Base-by-base conservation (phyloP, 2,329 filamentous ascomycete genomes). In the Colletotrichum aenigma region DNA sequence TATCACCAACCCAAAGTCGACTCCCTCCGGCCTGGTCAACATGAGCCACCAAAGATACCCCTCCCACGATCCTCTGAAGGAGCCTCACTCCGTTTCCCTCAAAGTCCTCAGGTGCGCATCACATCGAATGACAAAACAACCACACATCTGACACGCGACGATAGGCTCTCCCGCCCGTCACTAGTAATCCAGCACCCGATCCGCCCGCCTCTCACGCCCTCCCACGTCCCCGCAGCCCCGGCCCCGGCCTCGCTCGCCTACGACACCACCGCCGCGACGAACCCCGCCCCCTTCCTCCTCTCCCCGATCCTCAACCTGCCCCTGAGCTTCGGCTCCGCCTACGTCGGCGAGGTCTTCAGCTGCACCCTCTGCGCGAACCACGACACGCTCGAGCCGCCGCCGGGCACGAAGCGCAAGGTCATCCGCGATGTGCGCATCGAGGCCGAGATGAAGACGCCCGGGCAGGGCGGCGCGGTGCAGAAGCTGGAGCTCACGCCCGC, bases 331-430 rank as follows among this genome's bases (percentile, higher is more conserved):
- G 96, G 96, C 60, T 96, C 95, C 15, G 96, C 96, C 10, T 98
- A 98, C 83, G 96, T 98, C 24, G 97, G 97, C 80, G 96, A 98
- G 87, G 95, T 94, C 0, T 98, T 99, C 85, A 93, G 94, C 78
- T 99, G 97, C 85, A 98, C 96, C 2, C 89, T 98, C 26, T 98
- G 96, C 86, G 96, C 95, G n/a, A 98, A 98, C 87, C 96, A 98
- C 83, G 96, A 98, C 86, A 76, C 86, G 86, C 61, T 81, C 12
- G 81, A 80, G 24, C 26, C 52, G 62, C 28, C 32, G 21, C 66
- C 67, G 26, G 68, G 77, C 18, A 77, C 82, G 52, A 80, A 74
- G 4, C 81, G 79, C 68, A 90, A 88, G 78, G 88, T 88, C 69
- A 92, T 98, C 55, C 93, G 92, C 77, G 94, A 94, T 72, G 94